Base-by-base conservation (phyloP, 495 filamentous ascomycete species). In the Penicillium bialowiezense region DNA sequence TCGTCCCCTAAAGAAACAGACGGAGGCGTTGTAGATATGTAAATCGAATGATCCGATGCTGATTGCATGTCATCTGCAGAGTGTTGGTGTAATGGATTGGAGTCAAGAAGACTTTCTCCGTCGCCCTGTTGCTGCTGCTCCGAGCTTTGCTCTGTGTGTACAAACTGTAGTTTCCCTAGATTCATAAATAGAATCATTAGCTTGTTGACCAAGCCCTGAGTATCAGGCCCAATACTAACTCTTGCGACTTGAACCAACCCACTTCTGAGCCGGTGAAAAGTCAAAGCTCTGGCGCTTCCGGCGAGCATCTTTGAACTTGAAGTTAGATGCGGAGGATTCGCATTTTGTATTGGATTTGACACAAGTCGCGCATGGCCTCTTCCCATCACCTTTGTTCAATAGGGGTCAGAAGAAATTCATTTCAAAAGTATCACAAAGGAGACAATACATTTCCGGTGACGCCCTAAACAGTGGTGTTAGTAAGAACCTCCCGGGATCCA, bases 371-470 rank as follows among this genome's bases (percentile, higher is more conserved):
- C 48, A 50, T 17, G 40, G 48, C 18, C 48, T 43, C 37, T 50
- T 38, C 3, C 48, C 40, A 36, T 44, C 48, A 44, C 48, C 48
- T 50, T 14, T n/a, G 1, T 15, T 4, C 2, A 13, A 24, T 17
- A 26, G 20, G 1, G 12, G 32, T 50, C 29, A 44, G 35, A 13
- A 34, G 5, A 10, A 5, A 5, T 21, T 4, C 20, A 7, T 10
- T 15, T 5, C 18, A n/a, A 31, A 3, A 18, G 18, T 12, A 17
- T 13, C 15, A 41, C 10, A 31, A 10, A 7, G 12, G 13, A 10
- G 18, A 13, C 19, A 10, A 32, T 50, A 38, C 48, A 50, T 50
- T 50, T 50, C 43, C 48, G 48, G 18, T 50, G 48, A 19, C 48
- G 48, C 17, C 29, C 48, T 50, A 29, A n/a, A 34, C 13, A 2